Conservation (phyloP, 192 early-diverging fungal species). For the Coemansia sp. region DNA sequence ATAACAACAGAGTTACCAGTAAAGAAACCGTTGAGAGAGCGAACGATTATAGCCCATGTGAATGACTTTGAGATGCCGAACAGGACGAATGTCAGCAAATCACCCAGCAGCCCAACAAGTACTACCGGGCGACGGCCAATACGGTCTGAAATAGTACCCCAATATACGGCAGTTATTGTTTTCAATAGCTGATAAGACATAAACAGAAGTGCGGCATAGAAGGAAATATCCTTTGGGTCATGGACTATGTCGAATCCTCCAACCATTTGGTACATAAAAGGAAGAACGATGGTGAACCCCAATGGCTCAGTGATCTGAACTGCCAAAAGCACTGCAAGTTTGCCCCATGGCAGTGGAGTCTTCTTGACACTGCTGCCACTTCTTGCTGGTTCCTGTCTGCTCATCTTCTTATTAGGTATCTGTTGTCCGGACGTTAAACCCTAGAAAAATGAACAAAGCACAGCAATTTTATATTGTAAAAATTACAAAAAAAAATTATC, state of each 20-base stretch:
- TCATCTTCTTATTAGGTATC: too few species aligned
- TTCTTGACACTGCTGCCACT: conserved; percentile 2
- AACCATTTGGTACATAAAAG: conserved; percentile 49
- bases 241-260: conserved; percentile 64
- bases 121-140: conserved; percentile 74
- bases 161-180: conserved; percentile 48
- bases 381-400: too few species aligned
- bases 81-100: conserved; percentile 58
- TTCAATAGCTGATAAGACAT: conserved; percentile 48
- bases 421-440: too few species aligned
- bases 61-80: conserved; percentile 64
- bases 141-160: conserved; percentile 70
- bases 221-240: conserved; percentile 70
- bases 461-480: too few species aligned
- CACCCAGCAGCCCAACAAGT: conserved; percentile 69
- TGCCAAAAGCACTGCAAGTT: conserved; percentile 23
- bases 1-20: conserved; percentile 74
- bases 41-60: conserved; percentile 50
- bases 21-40: conserved; percentile 63
- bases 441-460: too few species aligned
- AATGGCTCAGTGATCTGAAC: conserved; percentile 63
- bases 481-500: too few species aligned
- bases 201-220: conserved; percentile 59
- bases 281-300: conserved; percentile 69
- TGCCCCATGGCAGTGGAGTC: conserved; percentile 39